Conservation (phyloP, 768 basidiomycete species). For the Infundibulicybe gibba region DNA sequence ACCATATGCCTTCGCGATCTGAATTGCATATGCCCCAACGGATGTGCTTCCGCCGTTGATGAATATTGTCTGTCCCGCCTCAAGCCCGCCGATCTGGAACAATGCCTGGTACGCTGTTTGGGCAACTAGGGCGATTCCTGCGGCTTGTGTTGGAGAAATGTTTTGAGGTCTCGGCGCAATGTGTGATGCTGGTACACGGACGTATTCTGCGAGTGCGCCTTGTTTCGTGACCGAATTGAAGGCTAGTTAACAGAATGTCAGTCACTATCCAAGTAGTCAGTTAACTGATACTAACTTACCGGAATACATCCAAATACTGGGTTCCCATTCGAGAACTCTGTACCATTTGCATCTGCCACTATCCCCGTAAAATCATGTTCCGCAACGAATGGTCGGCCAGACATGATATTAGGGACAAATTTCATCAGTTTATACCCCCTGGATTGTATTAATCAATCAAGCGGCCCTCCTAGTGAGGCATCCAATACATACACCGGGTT, state of each 20-base stretch:
- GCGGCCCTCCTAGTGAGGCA: no score
- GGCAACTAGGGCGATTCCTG: slow-evolving; percentile 43
- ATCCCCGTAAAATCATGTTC: slow-evolving; percentile 53
- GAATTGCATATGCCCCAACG: slow-evolving; percentile 53
- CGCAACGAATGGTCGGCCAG: slow-evolving; percentile 35
- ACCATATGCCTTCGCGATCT: slow-evolving; percentile 52
- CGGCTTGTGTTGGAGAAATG: slow-evolving; percentile 42
- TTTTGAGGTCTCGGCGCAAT: slow-evolving; percentile 31
- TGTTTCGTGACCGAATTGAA: slow-evolving; percentile 19
- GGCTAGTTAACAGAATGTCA: neutral
- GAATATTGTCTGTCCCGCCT: slow-evolving; percentile 44
- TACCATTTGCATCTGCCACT: slow-evolving; percentile 40
- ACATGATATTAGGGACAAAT: slow-evolving; percentile 31
- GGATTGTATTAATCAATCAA: no score
- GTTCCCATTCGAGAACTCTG: slow-evolving; percentile 44
- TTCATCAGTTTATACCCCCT: slow-evolving; percentile 48
- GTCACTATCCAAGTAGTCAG: neutral
- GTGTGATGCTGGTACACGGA: slow-evolving; percentile 23
- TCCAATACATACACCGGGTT: slow-evolving; percentile 10
- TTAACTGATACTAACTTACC: slow-evolving; percentile 2
- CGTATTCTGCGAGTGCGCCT: slow-evolving; percentile 50
- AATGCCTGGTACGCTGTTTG: slow-evolving; percentile 43
- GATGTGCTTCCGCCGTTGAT: slow-evolving; percentile 55
- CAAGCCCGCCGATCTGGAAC: slow-evolving; percentile 32
- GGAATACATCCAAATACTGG: slow-evolving; percentile 45